Evolutionary conservation across 2,329 filamentous ascomycete genomes (phyloP), one percentile per base, ranked within the genome.

Genomic region (Claviceps humidiphila): DNA sequence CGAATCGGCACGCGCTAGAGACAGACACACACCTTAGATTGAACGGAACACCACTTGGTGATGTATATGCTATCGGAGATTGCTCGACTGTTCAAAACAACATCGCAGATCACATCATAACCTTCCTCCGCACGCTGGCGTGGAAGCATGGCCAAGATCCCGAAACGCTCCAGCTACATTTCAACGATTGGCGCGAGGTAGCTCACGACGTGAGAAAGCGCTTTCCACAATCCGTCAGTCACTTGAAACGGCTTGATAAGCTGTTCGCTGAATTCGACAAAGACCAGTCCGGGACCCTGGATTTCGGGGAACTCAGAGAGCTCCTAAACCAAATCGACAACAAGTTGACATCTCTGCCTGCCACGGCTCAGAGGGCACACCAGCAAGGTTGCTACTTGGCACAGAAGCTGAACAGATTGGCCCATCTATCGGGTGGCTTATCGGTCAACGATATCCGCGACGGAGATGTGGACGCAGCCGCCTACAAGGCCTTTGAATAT

Each of bases 21-120:
- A 98, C 93, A 0, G 93, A 98, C 65, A 83, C 88, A 1, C 91
- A 98, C 64, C 82, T 97, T 8, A 88, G 93, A 42, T 73, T 98
- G 0, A 87, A 85, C 54, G 93, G 93, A 51, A 81, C 93, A 0
- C 93, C 93, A 0, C 71, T 97, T 0, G 93, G 93, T 40, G 91
- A 97, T 55, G 89, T 98, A 22, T 98, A 98, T 63, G 90, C 90
- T 47, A 89, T 98, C 56, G 93, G 93, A 14, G 93, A 98, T 70
- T 97, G 93, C 71, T 77, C 88, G 6, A 98, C 94, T 0, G 91
- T 98, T 0, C 94, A 98, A 64, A 98, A 98, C 73, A 98, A 98
- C 60, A 76, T 97, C 2, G 87, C 90, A 3, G 88, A 95, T 63
- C 85, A 96, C 70, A 84, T 98, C 60, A 77, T 96, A 47, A 85